phyloP scores from a whole-genome alignment of 1,284 basidiomycete genomes.

The Mixia osmundae region DNA sequence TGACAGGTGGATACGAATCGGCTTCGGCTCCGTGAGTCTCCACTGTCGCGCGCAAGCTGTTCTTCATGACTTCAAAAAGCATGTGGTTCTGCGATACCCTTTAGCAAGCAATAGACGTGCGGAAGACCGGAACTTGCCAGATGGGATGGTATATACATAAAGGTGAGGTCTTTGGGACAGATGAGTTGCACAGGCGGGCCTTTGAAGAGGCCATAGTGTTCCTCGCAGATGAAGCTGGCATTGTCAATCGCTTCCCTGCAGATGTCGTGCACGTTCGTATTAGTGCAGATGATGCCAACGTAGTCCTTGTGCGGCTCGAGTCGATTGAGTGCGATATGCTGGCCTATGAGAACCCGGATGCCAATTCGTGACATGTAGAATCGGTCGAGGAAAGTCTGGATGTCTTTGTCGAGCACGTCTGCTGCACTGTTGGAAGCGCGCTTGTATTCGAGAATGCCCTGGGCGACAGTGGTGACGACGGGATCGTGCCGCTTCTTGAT shows the following conservation, averaged over 20 bases:
- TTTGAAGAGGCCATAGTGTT: slow-evolving; percentile 88
- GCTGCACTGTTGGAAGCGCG: slow-evolving; percentile 27
- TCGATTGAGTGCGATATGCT: slow-evolving; percentile 72
- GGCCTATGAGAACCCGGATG: slow-evolving; percentile 83
- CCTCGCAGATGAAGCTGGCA: slow-evolving; percentile 91
- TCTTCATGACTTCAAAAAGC: slow-evolving; percentile 94
- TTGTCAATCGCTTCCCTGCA: slow-evolving; percentile 98
- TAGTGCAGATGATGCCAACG: slow-evolving; percentile 94
- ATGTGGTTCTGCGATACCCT: slow-evolving; percentile 40
- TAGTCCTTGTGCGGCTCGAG: slow-evolving; percentile 71
- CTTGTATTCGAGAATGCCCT: slow-evolving; percentile 47
- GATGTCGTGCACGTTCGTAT: slow-evolving; percentile 85
- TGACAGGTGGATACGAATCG: slow-evolving; percentile 83
- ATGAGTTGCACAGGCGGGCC: slow-evolving; percentile 92
- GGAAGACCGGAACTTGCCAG: slow-evolving; percentile 16
- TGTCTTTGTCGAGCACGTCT: slow-evolving; percentile 58
- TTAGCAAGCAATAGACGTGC: slow-evolving; percentile 1
- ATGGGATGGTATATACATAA: slow-evolving; percentile 92
- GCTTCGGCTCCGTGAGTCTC: slow-evolving; percentile 69
- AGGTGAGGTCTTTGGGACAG: slow-evolving; percentile 64
- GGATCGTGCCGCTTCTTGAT: slow-evolving; percentile 94
- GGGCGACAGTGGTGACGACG: slow-evolving; percentile 83
- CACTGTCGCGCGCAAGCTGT: slow-evolving; percentile 87
- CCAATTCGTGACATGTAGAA: slow-evolving; percentile 97
- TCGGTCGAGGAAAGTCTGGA: slow-evolving; percentile 86